Evolutionary conservation across 2,329 filamentous ascomycete genomes (phyloP), one percentile per base, ranked within the genome.

Genomic region (Sclerotinia borealis): DNA sequence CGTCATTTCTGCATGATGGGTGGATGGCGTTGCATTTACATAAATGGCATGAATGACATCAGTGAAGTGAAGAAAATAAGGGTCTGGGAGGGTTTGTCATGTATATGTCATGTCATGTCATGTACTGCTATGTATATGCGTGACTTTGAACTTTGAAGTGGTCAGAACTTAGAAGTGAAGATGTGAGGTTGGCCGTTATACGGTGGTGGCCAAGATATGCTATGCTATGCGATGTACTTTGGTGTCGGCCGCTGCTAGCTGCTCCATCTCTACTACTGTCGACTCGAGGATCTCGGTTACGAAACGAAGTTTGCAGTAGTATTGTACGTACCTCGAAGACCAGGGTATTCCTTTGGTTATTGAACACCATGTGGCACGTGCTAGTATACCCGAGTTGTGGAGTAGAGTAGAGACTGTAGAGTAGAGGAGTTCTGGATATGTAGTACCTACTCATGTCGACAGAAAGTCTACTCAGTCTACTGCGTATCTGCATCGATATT

Each of bases 171-270:
- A 41, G 37, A 55, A 15, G 27, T 29, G 36, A 56, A 56, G 19
- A 17, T 15, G 17, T n/a, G 3, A 29, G 22, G 27, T 48, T 37
- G n/a, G n/a, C n/a, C n/a, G n/a, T n/a, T n/a, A n/a, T n/a, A n/a
- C n/a, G n/a, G n/a, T n/a, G n/a, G n/a, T n/a, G n/a, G n/a, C n/a
- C n/a, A n/a, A n/a, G n/a, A n/a, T n/a, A 61, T 60, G 58, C 25
- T 4, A 51, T 60, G 49, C 29, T 19, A 37, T 54, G 59, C 45
- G 15, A 61, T 61, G 59, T 61, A 52, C 48, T 17, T 43, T 29
- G 27, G 27, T 45, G 27, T 56, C 27, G 37, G 29, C 54, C 54
- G 27, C 54, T 43, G 19, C 50, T 19, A 54, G 17, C n/a, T 13
- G 34, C 37, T 43, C 27, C 13, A 55, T 51, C 37, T 55, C 36